Conservation (phyloP, 805 yeast species). For the Vanderwaltozyma verrucispora region DNA sequence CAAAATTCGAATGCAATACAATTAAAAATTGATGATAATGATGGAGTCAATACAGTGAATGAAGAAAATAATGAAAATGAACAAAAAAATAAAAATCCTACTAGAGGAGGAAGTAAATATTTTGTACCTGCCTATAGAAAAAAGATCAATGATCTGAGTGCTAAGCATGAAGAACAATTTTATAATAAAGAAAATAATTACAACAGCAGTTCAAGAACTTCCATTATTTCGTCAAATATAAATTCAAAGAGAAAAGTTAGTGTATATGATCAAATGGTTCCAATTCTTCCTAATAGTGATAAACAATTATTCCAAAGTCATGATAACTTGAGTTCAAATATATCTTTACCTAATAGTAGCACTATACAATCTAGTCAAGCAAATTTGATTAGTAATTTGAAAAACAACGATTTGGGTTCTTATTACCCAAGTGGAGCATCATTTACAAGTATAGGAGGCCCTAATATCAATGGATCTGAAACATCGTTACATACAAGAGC, state of each 20-base stretch:
- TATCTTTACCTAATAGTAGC: not conserved
- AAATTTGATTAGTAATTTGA: conserved; percentile 14
- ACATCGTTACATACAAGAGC: conserved; percentile 18
- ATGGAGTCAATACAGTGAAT: conserved; percentile 2
- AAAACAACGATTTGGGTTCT: conserved; percentile 20
- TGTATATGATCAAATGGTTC: conserved; percentile 20
- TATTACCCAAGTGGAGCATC: conserved; percentile 20
- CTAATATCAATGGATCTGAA: conserved; percentile 1
- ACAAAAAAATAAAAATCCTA: not conserved
- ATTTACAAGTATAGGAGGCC: not conserved
- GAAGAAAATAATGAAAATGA: not conserved
- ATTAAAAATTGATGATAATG: too few relatives aligned
- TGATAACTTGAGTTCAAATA: conserved; percentile 5
- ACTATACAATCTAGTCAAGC: conserved; percentile 6
- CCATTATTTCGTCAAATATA: conserved; percentile 9
- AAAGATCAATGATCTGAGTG: conserved; percentile 20
- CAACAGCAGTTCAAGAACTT: conserved; percentile 11
- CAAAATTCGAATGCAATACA: conserved; percentile 4
- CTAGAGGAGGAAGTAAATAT: conserved; percentile 1
- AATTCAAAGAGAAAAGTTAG: conserved; percentile 6
- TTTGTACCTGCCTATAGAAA: conserved; percentile 33
- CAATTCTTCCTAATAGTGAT: conserved; percentile 7
- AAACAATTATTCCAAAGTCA: conserved; percentile 11
- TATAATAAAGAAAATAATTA: conserved; percentile 14
- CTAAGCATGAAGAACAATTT: not conserved